Conservation (phyloP, 176 grass and related monocot species). For the Hyparrhenia diplandra region DNA sequence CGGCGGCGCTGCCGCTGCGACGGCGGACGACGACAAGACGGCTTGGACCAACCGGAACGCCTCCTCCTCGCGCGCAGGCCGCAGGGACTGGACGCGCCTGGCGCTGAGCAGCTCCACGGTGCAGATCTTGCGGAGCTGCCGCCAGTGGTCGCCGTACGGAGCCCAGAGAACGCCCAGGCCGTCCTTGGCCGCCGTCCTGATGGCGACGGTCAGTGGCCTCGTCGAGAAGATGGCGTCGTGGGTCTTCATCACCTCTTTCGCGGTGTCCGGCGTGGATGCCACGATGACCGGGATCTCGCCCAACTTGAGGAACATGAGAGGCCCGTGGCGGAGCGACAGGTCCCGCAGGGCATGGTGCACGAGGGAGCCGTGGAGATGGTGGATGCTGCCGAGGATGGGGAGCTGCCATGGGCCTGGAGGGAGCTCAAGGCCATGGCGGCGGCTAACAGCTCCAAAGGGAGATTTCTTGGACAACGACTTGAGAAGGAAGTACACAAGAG, state of each 20-base stretch:
- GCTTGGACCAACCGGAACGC: not conserved
- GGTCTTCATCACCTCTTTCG: not conserved
- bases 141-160: slow-evolving; percentile 33
- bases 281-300: not conserved
- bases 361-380: not conserved
- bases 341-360: not conserved
- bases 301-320: not conserved
- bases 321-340: not conserved
- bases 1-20: too few relatives aligned
- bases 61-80: not conserved
- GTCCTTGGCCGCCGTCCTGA: not conserved
- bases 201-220: not conserved
- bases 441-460: not conserved
- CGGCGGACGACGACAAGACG: too few relatives aligned
- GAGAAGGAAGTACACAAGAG: too few relatives aligned
- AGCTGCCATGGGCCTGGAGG: not conserved
- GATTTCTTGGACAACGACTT: not conserved
- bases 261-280: not conserved
- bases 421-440: not conserved
- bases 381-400: not conserved
- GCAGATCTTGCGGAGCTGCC: slow-evolving; percentile 38
- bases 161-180: not conserved
- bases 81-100: not conserved
- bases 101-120: slow-evolving; percentile 15
- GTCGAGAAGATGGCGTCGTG: not conserved